Evolutionary conservation across 1,284 basidiomycete species (phyloP), one percentile per base, ranked within the genome.

Genomic region (Leccinum angustisporum): DNA sequence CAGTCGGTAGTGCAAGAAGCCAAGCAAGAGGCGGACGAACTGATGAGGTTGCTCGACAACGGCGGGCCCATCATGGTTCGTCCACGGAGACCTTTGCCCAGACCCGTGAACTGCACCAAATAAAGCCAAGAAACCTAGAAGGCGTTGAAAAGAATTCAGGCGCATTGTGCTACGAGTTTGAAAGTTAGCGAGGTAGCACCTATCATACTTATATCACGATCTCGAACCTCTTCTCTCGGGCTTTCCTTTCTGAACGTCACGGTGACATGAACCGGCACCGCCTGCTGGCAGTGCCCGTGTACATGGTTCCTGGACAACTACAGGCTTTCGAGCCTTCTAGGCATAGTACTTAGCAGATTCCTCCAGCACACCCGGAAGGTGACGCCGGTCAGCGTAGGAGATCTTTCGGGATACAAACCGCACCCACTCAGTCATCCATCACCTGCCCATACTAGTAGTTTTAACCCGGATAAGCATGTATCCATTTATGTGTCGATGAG

Each of bases 11-110:
- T 69, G 16, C 57, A 52, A 25, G 70, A 65, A 52, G 67, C 70
- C 16, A 59, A 58, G n/a, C 51, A 63, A 58, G 69, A 70, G 40
- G 63, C 70, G 7, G 27, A 3, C 11, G 67, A 67, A 10, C 10
- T 63, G 61, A 60, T 71, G 54, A 57, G 56, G 1, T 21, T 61
- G 52, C 59, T 72, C 43, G 70, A 65, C 7, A 56, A 59, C 3
- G 51, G 13, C 1, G 25, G n/a, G 2, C n/a, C 57, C 5, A 16
- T 57, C 21, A 54, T 56, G 70, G 69, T 73, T 25, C 8, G 54
- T 55, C 27, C 50, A 30, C 25, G 50, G 13, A 51, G 50, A 51
- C 7, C 50, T 16, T 27, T 51, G 14, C 50, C 50, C 11, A 25
- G 25, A 27, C 27, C 63, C 57, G 16, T 59, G 54, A 25, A 27